These are phyloP conservation scores for Geosmithia putterillii DNA, from an alignment of 2,329 filamentous ascomycete genomes.

Conservation along the genomic window DNA sequence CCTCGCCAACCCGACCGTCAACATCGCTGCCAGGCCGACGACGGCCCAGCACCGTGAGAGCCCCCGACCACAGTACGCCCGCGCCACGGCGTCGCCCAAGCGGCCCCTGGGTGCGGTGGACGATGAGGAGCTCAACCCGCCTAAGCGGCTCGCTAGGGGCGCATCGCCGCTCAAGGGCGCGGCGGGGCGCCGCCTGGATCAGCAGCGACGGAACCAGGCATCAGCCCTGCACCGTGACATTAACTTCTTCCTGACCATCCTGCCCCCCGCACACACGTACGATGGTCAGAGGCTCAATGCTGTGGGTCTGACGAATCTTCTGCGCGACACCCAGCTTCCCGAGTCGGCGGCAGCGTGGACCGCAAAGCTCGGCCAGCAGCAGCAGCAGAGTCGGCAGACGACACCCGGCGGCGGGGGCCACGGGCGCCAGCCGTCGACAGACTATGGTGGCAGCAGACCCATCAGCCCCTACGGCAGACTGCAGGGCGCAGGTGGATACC, in stretches of 20 bases:
- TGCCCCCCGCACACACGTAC: conserved; percentile 64
- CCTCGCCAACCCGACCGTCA: conserved; percentile 16
- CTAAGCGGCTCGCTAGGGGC: conserved; percentile 78
- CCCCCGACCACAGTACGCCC: conserved; percentile 34
- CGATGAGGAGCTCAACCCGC: conserved; percentile 62
- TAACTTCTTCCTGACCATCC: conserved; percentile 55
- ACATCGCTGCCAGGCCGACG: too few species aligned
- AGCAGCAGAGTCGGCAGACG: conserved; percentile 12
- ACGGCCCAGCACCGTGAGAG: too few species aligned
- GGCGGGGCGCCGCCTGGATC: conserved; percentile 72
- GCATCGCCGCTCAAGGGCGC: conserved; percentile 88
- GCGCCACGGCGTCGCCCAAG: conserved; percentile 43
- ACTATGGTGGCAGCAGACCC: conserved; percentile 26
- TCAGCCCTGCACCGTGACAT: conserved; percentile 62
- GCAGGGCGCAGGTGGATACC: conserved; percentile 28
- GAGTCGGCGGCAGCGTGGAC: conserved; percentile 45
- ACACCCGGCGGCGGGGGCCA: conserved; percentile 16
- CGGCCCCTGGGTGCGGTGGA: conserved; percentile 47
- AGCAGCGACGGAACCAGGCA: conserved; percentile 53
- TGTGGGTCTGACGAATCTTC: conserved; percentile 57
- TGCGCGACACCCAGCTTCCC: conserved; percentile 57
- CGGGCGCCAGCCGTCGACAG: conserved; percentile 27
- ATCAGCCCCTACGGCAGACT: conserved; percentile 35
- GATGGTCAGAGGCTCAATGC: conserved; percentile 58
- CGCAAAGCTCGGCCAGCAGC: conserved; percentile 22